These are phyloP conservation scores for Nicotiana otophora DNA, from an alignment of 257 asterid genomes.

Conservation along the genomic window DNA sequence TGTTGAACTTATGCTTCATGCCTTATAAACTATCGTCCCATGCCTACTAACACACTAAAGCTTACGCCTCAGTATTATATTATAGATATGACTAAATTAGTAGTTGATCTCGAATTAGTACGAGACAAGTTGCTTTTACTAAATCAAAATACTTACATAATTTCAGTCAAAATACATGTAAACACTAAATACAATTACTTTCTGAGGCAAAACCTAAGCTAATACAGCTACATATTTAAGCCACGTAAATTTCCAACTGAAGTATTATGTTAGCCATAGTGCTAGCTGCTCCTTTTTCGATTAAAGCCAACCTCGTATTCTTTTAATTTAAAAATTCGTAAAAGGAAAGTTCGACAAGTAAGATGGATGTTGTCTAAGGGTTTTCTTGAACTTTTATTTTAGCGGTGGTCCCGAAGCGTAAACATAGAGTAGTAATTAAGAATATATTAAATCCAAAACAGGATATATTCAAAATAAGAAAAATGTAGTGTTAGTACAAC, in stretches of 20 bases:
- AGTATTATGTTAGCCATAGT: background rate
- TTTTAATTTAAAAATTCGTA: background rate
- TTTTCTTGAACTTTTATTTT: background rate
- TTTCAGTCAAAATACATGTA: too few relatives aligned
- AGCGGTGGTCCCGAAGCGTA: background rate
- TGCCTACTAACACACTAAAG: background rate
- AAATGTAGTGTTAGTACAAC: background rate
- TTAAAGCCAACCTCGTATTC: background rate
- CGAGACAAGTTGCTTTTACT: too few relatives aligned
- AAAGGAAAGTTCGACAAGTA: background rate
- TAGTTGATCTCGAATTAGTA: too few relatives aligned
- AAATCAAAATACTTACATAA: too few relatives aligned
- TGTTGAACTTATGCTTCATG: background rate
- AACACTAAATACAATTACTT: too few relatives aligned
- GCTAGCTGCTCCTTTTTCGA: background rate
- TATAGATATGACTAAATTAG: too few relatives aligned
- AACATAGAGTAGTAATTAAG: background rate
- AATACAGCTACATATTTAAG: background rate
- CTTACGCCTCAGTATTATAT: background rate
- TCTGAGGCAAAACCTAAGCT: background rate
- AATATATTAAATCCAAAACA: background rate
- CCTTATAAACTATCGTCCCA: background rate
- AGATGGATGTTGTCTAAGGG: background rate
- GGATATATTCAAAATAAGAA: background rate
- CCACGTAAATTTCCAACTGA: background rate